A percentile compares a stretch with the other conserved stretches of the same genome.
phyloP scores from a whole-genome alignment of 1,284 basidiomycete genomes.

The Trichosporon faecale region DNA sequence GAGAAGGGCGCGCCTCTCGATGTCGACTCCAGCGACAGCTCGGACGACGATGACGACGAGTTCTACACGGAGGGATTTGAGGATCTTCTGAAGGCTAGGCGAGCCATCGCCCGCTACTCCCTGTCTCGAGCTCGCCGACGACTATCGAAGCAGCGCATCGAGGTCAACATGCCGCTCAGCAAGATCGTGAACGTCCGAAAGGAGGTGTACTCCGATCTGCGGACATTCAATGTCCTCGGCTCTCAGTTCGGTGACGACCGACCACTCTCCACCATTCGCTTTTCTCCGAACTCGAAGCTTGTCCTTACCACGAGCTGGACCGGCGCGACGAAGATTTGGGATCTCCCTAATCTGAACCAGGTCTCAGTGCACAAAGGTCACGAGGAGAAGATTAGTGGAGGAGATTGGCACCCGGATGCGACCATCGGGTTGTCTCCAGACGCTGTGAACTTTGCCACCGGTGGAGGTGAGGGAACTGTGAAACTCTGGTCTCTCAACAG shows the following conservation, averaged over 20 bases:
- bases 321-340: constrained; percentile 91
- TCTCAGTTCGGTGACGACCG: constrained; percentile 97
- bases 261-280: constrained; percentile 88
- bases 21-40: constrained; percentile 51
- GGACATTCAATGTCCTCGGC: constrained; percentile 88
- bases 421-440: constrained; percentile 71
- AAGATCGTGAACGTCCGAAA: constrained; percentile 87
- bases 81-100: constrained; percentile 76
- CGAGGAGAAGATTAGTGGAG: constrained; percentile 84
- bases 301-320: constrained; percentile 95
- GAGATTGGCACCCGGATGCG: constrained; percentile 95
- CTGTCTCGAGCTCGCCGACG: constrained; percentile 89
- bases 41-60: constrained; percentile 78
- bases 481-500: constrained; percentile 86
- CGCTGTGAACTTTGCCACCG: constrained; percentile 81
- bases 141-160: constrained; percentile 80
- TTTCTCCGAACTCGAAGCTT: constrained; percentile 83
- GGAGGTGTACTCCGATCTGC: constrained; percentile 81
- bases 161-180: constrained; percentile 83
- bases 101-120: constrained; percentile 84
- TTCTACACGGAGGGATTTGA: constrained; percentile 92
- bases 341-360: constrained; percentile 80
- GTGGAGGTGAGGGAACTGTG: constrained; percentile 80
- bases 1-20: constrained; percentile 56
- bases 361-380: constrained; percentile 74